Conservation (phyloP, 352 stramenopile genomes). For the Thalassiosira ordinaria region DNA sequence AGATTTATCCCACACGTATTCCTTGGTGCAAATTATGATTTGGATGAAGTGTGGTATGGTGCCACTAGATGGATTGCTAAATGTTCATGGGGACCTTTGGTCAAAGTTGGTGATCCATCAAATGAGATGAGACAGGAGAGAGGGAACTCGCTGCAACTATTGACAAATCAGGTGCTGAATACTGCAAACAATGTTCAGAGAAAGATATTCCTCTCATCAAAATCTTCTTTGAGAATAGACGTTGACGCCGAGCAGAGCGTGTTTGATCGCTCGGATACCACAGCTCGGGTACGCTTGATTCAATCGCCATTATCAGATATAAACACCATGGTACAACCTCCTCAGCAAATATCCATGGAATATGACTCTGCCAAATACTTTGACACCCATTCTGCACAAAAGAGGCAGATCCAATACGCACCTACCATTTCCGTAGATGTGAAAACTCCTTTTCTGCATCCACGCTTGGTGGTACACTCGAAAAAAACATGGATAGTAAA, state of each 20-base stretch:
- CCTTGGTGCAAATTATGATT: constrained; percentile 43
- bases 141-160: no score
- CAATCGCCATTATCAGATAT: not conserved
- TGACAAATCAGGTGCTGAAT: not conserved
- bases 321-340: not conserved
- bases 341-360: constrained; percentile 26
- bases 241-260: constrained; percentile 42
- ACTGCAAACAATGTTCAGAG: not conserved
- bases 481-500: constrained; percentile 40
- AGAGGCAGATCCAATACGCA: constrained; percentile 19
- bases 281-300: constrained; percentile 16
- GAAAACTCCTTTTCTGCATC: constrained; percentile 41
- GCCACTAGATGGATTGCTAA: constrained; percentile 45
- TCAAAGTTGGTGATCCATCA: no score
- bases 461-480: constrained; percentile 33
- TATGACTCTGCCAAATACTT: constrained; percentile 51
- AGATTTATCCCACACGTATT: constrained; percentile 25
- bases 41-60: constrained; percentile 59
- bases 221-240: constrained; percentile 22
- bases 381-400: not conserved
- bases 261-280: constrained; percentile 34
- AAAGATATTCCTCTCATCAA: constrained; percentile 18
- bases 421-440: constrained; percentile 31
- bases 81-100: constrained; percentile 26
- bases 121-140: no score